A percentile compares a stretch with the other conserved stretches of the same genome.
Evolutionary conservation across 176 grass and related monocot species (phyloP).

Genomic region (Triticum turgidum): DNA sequence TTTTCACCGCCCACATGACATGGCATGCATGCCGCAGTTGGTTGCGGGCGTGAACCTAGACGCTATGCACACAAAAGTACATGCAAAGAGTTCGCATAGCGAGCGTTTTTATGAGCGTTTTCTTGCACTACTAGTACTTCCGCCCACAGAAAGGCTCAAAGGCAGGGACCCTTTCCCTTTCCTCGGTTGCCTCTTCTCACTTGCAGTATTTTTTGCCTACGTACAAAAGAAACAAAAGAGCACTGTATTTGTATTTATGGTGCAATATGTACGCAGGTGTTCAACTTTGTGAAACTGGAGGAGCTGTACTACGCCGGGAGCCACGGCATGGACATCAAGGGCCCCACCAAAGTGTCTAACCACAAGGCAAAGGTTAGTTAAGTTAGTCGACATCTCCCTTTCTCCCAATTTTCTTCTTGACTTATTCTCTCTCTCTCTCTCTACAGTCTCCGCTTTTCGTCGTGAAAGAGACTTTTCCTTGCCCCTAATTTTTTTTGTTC

Average conservation of each 20-base stretch:
- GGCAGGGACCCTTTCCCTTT: no score
- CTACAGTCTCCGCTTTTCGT: not conserved
- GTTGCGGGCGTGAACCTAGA: conserved; percentile 7
- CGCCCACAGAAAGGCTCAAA: not conserved
- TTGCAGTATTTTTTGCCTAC: not conserved
- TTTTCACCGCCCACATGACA: conserved; percentile 5
- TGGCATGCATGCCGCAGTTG: not conserved
- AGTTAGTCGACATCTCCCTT: not conserved
- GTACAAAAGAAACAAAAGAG: not conserved
- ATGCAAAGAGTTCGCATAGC: no score
- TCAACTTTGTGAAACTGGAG: conserved; percentile 50
- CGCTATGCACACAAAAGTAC: not conserved
- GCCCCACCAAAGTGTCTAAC: conserved; percentile 39
- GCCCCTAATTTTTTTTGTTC: no score
- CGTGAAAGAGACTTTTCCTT: not conserved
- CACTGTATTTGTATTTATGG: not conserved
- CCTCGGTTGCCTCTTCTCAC: not conserved
- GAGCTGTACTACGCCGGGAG: conserved; percentile 83
- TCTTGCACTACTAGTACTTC: not conserved
- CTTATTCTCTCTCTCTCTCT: not conserved
- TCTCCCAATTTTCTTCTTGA: not conserved
- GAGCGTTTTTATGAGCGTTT: no score
- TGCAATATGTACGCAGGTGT: conserved; percentile 34
- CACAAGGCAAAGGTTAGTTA: conserved; percentile 38
- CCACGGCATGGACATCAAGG: conserved; percentile 82